Percentiles rank a stretch among this genome's conserved stretches.
These are phyloP conservation scores for Krasilnikovozyma curviuscula DNA, from an alignment of 768 basidiomycete species.

Conservation along the genomic window DNA sequence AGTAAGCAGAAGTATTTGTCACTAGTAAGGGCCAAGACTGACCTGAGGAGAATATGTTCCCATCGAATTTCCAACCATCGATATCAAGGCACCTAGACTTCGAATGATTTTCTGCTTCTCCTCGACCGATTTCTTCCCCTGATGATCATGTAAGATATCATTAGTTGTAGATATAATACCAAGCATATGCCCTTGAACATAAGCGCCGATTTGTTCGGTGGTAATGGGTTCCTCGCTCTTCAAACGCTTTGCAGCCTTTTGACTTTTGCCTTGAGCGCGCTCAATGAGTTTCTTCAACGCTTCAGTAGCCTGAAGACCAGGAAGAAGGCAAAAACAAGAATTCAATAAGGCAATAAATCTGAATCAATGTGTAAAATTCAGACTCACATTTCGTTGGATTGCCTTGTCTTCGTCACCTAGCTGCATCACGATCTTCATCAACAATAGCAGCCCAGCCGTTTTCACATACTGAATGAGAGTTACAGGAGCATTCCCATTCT, in stretches of 20 bases:
- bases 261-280: constrained; percentile 14
- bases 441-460: constrained; percentile 32
- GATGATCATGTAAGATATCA: constrained; percentile 65
- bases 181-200: constrained; percentile 58
- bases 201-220: constrained; percentile 30
- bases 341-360: background rate
- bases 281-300: constrained; percentile 27
- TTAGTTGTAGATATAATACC: constrained; percentile 70
- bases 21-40: constrained; percentile 13
- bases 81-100: constrained; percentile 54
- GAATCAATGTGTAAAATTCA: background rate
- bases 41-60: constrained; percentile 74
- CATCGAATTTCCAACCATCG: constrained; percentile 49
- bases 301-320: constrained; percentile 30
- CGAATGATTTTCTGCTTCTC: constrained; percentile 61
- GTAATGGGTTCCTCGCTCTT: constrained; percentile 22
- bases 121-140: constrained; percentile 48
- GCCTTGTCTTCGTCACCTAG: constrained; percentile 49
- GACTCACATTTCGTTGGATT: constrained; percentile 32
- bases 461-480: constrained; percentile 24
- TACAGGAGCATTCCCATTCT: constrained; percentile 28
- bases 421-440: constrained; percentile 54
- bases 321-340: background rate
- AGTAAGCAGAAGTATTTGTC: background rate
- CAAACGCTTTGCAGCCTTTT: constrained; percentile 15